These are phyloP conservation scores for Platanthera zijinensis DNA, from an alignment of 106 monocot genomes.

Conservation along the genomic window DNA sequence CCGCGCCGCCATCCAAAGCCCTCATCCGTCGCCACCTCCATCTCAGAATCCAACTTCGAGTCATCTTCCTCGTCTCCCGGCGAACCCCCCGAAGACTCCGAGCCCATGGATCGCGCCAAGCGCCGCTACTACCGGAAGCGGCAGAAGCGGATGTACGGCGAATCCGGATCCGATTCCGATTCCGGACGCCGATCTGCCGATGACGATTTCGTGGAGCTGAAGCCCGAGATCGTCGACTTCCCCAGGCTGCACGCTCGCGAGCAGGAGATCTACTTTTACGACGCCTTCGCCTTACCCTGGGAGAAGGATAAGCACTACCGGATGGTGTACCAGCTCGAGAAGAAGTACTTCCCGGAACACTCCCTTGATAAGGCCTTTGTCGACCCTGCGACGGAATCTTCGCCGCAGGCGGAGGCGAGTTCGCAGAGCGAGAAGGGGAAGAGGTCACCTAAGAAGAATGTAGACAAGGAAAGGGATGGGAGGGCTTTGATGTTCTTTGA, in stretches of 20 bases:
- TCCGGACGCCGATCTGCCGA: slow-evolving; percentile 4
- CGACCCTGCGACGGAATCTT: slow-evolving; percentile 17
- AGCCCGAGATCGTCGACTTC: slow-evolving; percentile 86
- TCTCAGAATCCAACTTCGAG: not conserved
- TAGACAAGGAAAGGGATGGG: slow-evolving; percentile 24
- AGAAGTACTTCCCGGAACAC: slow-evolving; percentile 93
- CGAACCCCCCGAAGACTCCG: not conserved
- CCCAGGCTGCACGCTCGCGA: slow-evolving; percentile 81
- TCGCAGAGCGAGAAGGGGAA: slow-evolving; percentile 18
- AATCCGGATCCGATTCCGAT: slow-evolving; percentile 43
- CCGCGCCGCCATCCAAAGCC: slow-evolving; percentile 5
- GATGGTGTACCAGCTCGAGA: slow-evolving; percentile 96
- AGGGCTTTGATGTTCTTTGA: slow-evolving; percentile 41
- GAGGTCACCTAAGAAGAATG: slow-evolving; percentile 16
- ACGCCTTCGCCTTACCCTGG: slow-evolving; percentile 95
- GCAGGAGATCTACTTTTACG: slow-evolving; percentile 95
- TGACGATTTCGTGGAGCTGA: slow-evolving; percentile 59
- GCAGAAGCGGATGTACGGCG: slow-evolving; percentile 52
- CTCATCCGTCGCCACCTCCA: not conserved
- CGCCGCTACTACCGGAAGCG: slow-evolving; percentile 83
- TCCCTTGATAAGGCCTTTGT: slow-evolving; percentile 88
- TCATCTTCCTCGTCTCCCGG: not conserved
- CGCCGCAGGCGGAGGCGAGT: not conserved
- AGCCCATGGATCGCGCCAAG: slow-evolving; percentile 60
- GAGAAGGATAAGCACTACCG: slow-evolving; percentile 97